Percentiles rank a stretch among this genome's conserved stretches.
Conservation (phyloP, 495 filamentous ascomycete genomes). For the Daldinia decipiens region DNA sequence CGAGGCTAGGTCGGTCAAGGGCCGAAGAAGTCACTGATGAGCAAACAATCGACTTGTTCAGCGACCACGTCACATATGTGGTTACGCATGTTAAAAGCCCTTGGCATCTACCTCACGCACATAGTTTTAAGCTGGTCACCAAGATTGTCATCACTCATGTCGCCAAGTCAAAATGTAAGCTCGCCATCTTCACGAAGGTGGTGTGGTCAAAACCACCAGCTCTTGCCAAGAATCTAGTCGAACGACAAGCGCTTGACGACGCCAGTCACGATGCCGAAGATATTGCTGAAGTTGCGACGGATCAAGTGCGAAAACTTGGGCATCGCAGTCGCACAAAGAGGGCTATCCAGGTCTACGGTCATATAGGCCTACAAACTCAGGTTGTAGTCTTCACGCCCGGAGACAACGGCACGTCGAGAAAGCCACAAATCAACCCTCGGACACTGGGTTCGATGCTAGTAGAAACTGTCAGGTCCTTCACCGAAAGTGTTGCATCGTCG, state of each 20-base stretch:
- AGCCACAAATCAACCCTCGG: constrained; percentile 71
- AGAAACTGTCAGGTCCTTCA: constrained; percentile 72
- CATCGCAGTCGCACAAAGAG: constrained; percentile 86
- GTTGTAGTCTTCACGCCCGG: constrained; percentile 69
- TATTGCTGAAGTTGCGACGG: constrained; percentile 83
- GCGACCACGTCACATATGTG: constrained; percentile 96
- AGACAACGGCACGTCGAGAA: constrained; percentile 52
- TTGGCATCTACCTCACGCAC: constrained; percentile 86
- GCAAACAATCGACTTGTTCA: constrained; percentile 89
- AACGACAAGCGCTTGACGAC: constrained; percentile 82
- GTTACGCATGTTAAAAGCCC: constrained; percentile 87
- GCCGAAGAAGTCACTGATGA: constrained; percentile 76
- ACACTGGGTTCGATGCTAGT: constrained; percentile 74
- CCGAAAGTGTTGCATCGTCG: constrained; percentile 74
- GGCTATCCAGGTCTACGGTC: constrained; percentile 89
- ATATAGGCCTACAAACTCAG: constrained; percentile 77
- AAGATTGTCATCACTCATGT: constrained; percentile 95
- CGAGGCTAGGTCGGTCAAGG: constrained; percentile 69
- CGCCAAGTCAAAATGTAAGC: constrained; percentile 89
- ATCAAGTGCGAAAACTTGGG: constrained; percentile 86
- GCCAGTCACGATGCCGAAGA: constrained; percentile 85
- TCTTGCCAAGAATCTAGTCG: constrained; percentile 76
- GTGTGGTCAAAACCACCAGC: constrained; percentile 79
- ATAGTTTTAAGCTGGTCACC: constrained; percentile 82
- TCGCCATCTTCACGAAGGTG: constrained; percentile 86